Evolutionary conservation across 352 stramenopile genomes (phyloP), one percentile per base, ranked within the genome.

Genomic region (Pythium pyrilobum): DNA sequence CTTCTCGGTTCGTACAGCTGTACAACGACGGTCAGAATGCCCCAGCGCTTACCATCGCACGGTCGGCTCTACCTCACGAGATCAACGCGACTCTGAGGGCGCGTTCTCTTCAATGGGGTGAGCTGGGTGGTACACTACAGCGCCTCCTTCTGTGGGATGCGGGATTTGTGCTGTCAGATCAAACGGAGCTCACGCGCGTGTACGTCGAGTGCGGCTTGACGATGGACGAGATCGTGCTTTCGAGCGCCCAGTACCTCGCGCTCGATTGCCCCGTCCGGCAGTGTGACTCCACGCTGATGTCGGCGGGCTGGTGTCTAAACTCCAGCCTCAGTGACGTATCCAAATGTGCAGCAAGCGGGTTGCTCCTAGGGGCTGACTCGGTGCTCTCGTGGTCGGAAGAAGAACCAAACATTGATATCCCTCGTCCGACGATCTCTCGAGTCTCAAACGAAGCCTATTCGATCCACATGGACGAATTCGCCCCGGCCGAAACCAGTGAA

Each of bases 131-230:
- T 13, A 82, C 64, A 13, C 28, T 81, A 41, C 76, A 87, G 56
- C 72, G 68, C 12, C 44, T 85, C 9, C 59, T 85, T 31, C 73
- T 85, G n/a, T 85, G 72, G 71, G 71, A 85, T 45, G 47, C 65
- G 4, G 72, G 73, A 10, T 78, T 68, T 38, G 55, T 85, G 7
- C 40, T 68, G 48, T 56, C 41, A n/a, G 55, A 29, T 23, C 59
- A 59, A 31, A 33, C n/a, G 0, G 4, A 37, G 1, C 34, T 72
- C 27, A 33, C 44, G 8, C 50, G 32, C 3, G 44, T 74, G 6
- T 69, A 64, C 50, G 77, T 56, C 5, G 58, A 55, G 16, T 85
- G 76, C 31, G 67, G 59, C 4, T 43, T 77, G 21, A 50, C 28
- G 8, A 85, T 85, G 76, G 67, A 87, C 34, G 56, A 78, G 24